Percentiles rank a stretch among this genome's conserved stretches.
Evolutionary conservation across 139 green algal genomes (phyloP).

Genomic region (Prasinococcaceae sp.): DNA sequence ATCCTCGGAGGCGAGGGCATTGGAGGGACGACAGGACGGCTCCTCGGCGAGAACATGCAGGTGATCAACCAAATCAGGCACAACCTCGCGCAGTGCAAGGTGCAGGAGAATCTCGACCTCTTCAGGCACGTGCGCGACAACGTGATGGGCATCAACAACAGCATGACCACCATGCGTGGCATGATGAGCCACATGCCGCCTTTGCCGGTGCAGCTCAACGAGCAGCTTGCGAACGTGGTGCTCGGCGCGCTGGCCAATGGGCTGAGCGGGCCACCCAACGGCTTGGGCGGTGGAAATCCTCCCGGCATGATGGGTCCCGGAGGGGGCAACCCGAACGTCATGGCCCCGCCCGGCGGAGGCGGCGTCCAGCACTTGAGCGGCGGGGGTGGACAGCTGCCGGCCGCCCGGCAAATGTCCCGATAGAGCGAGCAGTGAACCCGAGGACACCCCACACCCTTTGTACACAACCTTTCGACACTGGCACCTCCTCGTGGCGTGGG

Average conservation of each 20-base stretch:
- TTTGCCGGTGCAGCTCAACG: slow-evolving; percentile 48
- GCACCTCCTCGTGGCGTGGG: too few relatives aligned
- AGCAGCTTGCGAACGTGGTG: slow-evolving; percentile 17
- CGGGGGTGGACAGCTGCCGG: too few relatives aligned
- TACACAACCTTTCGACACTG: too few relatives aligned
- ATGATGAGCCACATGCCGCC: slow-evolving; percentile 69
- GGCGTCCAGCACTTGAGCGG: too few relatives aligned
- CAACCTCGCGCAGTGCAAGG: slow-evolving; percentile 36
- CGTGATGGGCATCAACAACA: slow-evolving; percentile 51
- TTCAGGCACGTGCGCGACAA: slow-evolving; percentile 65
- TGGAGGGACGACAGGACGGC: slow-evolving; percentile 14
- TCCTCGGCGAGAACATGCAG: slow-evolving; percentile 17
- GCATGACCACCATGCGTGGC: slow-evolving; percentile 48
- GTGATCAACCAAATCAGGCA: slow-evolving; percentile 16
- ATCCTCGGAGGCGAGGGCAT: slow-evolving; percentile 5
- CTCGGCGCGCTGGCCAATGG: slow-evolving; percentile 5
- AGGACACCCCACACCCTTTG: too few relatives aligned
- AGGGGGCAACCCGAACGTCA: too few relatives aligned
- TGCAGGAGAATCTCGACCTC: slow-evolving; percentile 71
- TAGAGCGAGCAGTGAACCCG: too few relatives aligned
- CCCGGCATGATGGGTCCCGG: too few relatives aligned
- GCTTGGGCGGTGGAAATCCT: too few relatives aligned
- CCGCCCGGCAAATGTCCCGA: too few relatives aligned
- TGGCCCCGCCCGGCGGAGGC: too few relatives aligned
- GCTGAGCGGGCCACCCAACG: too few relatives aligned